Evolutionary conservation across 805 yeast species (phyloP).

Genomic region (Komagataella kurtzmanii): DNA sequence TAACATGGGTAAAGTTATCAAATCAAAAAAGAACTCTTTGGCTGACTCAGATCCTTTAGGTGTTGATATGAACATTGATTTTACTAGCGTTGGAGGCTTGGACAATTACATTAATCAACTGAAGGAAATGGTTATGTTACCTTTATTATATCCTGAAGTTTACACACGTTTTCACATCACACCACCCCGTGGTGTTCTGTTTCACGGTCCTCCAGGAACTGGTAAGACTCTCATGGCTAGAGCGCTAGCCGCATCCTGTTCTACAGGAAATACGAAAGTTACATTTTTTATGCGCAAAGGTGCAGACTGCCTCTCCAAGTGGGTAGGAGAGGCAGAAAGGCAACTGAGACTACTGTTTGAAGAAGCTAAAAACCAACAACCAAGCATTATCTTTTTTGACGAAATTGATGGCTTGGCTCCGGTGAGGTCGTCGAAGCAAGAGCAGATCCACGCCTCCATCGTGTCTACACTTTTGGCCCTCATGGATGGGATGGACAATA

Average conservation of each 20-base stretch:
- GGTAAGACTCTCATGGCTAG: slow-evolving; percentile 98
- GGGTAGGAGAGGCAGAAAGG: slow-evolving; percentile 99
- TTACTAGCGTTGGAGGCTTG: slow-evolving; percentile 81
- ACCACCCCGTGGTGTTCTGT: slow-evolving; percentile 94
- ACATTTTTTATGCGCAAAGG: slow-evolving; percentile 98
- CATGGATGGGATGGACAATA: slow-evolving; percentile 98
- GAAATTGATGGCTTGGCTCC: slow-evolving; percentile 98
- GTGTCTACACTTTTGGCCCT: slow-evolving; percentile 89
- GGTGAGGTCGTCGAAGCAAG: slow-evolving; percentile 93
- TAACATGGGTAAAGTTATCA: slow-evolving; percentile 3
- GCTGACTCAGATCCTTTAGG: slow-evolving; percentile 94
- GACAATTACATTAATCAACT: slow-evolving; percentile 83
- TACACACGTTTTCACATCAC: slow-evolving; percentile 83
- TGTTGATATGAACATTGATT: slow-evolving; percentile 48
- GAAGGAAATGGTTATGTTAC: slow-evolving; percentile 94
- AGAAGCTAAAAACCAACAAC: slow-evolving; percentile 93
- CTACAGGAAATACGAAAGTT: slow-evolving; percentile 71
- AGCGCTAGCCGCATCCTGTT: slow-evolving; percentile 91
- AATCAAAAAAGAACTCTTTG: slow-evolving; percentile 37
- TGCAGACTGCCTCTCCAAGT: slow-evolving; percentile 90
- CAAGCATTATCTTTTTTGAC: slow-evolving; percentile 91
- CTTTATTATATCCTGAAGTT: slow-evolving; percentile 84
- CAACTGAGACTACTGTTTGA: slow-evolving; percentile 84
- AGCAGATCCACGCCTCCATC: slow-evolving; percentile 94
- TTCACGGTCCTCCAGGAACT: slow-evolving; percentile 99